Evolutionary conservation across 2,329 filamentous ascomycete species (phyloP), one percentile per base, ranked within the genome.

Genomic region (Metarhizium rileyi): DNA sequence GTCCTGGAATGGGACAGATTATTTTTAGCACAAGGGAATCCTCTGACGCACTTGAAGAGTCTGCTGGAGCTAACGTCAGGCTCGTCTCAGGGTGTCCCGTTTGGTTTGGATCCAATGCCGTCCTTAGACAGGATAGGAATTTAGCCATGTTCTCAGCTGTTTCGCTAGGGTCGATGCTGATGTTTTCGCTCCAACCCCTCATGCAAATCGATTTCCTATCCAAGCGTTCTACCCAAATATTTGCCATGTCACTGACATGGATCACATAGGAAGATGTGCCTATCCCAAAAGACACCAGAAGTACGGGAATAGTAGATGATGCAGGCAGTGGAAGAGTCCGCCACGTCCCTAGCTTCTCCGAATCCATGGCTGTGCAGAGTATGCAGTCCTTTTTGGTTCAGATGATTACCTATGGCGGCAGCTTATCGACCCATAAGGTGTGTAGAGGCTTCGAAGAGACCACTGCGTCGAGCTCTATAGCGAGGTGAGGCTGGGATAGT

Each of bases 111-210:
- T 71, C 76, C 59, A 80, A 66, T 27, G 75, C 74, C 38, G 68
- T 67, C 45, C 70, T 65, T 18, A 91, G 69, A 57, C 84, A 83
- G 22, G 77, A 72, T 14, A 90, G 69, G 47, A 91, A 80, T 46
- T 82, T 81, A 25, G 67, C 62, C 66, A 87, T 79, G 59, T 91
- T 86, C 46, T 80, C 77, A 0, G 73, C 70, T 52, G 84, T 83
- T 55, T 85, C 81, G 60, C 77, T 81, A 1, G 87, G 82, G 61
- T 91, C 86, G 53, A 91, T 89, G 53, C 78, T 82, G 16, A 83
- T 86, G 57, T 81, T 75, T 56, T 83, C 75, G 23, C 76, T 67
- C 50, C 78, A 71, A 27, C 80, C 84, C 52, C 84, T 78, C 52
- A 73, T 68, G 49, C 82, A 74, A 50, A 91, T 84, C 10, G 70